These are phyloP conservation scores for Leccinum rimulosum DNA, from an alignment of 768 basidiomycete species.

Conservation along the genomic window DNA sequence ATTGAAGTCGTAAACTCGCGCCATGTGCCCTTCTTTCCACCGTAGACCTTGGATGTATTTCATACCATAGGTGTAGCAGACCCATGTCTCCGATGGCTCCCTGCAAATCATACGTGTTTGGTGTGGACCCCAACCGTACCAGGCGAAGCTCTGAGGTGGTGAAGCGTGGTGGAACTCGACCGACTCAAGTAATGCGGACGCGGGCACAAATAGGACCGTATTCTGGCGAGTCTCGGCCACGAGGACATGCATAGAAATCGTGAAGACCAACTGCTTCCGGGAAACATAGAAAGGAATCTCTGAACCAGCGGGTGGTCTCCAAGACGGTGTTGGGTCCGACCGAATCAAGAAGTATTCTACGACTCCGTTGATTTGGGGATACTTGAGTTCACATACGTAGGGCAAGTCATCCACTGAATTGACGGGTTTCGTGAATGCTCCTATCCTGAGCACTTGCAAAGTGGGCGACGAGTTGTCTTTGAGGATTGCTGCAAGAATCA, in stretches of 20 bases:
- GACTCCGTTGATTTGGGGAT: conserved; percentile 19
- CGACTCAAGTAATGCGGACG: conserved; percentile 29
- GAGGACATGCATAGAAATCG: conserved; percentile 24
- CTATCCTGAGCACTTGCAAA: conserved; percentile 23
- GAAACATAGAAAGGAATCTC: conserved; percentile 23
- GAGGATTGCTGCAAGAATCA: conserved; percentile 23
- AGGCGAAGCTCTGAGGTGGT: conserved; percentile 16
- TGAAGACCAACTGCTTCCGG: conserved; percentile 32
- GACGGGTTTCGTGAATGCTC: conserved; percentile 1
- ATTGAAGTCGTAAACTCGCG: conserved; percentile 35
- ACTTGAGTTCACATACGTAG: conserved; percentile 27
- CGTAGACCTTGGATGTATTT: conserved; percentile 28
- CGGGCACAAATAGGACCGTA: conserved; percentile 30
- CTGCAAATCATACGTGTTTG: conserved; percentile 30
- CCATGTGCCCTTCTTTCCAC: conserved; percentile 20
- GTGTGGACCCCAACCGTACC: conserved; percentile 34
- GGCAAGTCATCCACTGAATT: conserved; percentile 12
- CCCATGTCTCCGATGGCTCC: conserved; percentile 32
- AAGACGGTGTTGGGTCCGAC: conserved; percentile 33
- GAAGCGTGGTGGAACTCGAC: conserved; percentile 14
- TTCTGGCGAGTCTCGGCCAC: conserved; percentile 7
- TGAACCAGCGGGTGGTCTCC: conserved; percentile 13
- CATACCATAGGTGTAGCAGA: conserved; percentile 36
- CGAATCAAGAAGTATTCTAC: conserved; percentile 28
- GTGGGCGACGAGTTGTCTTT: conserved; percentile 2